Base-by-base conservation (phyloP, 2,329 filamentous ascomycete genomes). In the Pseudogymnoascus sp. region DNA sequence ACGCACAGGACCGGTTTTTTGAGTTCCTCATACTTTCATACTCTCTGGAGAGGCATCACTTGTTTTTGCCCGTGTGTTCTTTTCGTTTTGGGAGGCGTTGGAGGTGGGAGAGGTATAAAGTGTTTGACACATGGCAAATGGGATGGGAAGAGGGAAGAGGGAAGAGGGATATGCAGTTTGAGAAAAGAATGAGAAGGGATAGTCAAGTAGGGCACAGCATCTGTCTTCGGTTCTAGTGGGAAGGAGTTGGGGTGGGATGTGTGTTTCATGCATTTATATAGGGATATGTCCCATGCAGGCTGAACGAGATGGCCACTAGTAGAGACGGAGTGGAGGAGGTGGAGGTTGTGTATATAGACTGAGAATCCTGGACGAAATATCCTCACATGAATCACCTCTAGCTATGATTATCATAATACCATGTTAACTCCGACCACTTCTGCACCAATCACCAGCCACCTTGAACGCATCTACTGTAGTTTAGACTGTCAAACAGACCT, bases 91-190 rank as follows among this genome's bases (percentile, higher is more conserved):
- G 47, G 28, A 33, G 47, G 47, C 47, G 47, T 54, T 33, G 47
- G 47, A 25, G 47, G 16, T 35, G 28, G 47, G 47, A 18, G 47
- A 28, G 47, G 28, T 35, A 54, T 54, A 54, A 54, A 54, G 28
- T 54, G 47, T 54, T 54, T 54, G 6, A 54, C 28, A 54, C 28
- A 54, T 54, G 47, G 47, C 47, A 54, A 35, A 33, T 54, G 16
- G 47, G 47, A 54, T 54, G 22, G n/a, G 41, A 54, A 7, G 8
- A 30, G 8, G n/a, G 41, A 54, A 7, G 8, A 30, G 8, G n/a
- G 4, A 54, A 22, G 25, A 18, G 30, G 25, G n/a, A 54, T 54
- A 54, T 16, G 47, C 47, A 35, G 6, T 33, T 54, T 20, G 33
- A 14, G 47, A 33, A 54, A 20, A 28, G 18, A 33, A 33, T 14